Conservation (phyloP, 1,139 yeast genomes). For the Sugiyamaella neomexicana region DNA sequence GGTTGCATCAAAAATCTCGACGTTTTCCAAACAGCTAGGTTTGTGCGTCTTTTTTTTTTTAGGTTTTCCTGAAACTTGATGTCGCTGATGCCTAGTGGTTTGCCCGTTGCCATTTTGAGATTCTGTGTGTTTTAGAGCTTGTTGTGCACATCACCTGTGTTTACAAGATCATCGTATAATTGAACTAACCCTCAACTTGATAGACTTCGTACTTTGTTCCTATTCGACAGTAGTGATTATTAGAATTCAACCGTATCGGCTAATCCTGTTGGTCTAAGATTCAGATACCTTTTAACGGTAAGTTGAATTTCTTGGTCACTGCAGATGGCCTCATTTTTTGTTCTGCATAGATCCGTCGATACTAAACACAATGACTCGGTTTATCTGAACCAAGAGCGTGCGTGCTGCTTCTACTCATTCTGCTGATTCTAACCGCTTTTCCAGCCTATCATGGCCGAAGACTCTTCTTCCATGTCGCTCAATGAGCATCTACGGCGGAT, state of each 20-base stretch:
- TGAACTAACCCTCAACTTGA: no score
- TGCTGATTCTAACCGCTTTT: neutral
- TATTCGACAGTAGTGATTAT: no score
- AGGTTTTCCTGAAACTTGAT: neutral
- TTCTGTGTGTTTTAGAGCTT: neutral
- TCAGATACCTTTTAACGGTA: no score
- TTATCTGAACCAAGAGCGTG: no score
- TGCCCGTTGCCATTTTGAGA: neutral
- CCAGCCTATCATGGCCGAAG: constrained; percentile 15
- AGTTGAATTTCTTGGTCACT: neutral
- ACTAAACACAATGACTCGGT: no score
- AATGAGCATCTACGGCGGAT: constrained; percentile 25
- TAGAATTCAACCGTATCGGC: no score
- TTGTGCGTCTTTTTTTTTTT: neutral
- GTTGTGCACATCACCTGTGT: neutral
- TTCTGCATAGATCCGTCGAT: no score
- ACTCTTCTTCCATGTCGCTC: constrained; percentile 11
- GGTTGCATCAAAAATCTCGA: no score
- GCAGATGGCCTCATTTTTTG: neutral
- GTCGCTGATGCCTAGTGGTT: neutral
- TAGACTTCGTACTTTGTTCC: no score
- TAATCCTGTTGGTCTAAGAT: no score
- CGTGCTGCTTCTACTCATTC: no score
- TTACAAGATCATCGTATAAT: neutral
- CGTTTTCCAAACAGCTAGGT: no score